Base-by-base conservation (phyloP, 2,329 filamentous ascomycete genomes). In the Pseudogymnoascus pannorum region DNA sequence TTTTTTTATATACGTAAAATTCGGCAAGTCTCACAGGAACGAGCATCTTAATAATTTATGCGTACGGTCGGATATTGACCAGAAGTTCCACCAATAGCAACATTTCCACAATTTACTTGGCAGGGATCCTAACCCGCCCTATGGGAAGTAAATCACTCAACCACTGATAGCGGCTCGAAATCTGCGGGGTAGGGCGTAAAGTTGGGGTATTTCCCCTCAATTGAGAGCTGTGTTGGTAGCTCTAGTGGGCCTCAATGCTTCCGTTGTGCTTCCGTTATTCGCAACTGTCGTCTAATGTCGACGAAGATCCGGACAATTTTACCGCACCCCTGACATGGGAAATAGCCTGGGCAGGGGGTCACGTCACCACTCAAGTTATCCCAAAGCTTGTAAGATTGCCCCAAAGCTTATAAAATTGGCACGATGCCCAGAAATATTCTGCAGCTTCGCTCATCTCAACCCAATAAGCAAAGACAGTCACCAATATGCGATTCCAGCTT, bases 401-500 rank as follows among this genome's bases (percentile, higher is more conserved):
- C n/a, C n/a, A n/a, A n/a, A n/a, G n/a, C 40, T 42, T 42, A 42
- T 42, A 42, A 42, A 22, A 14, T 42, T 42, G 40, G 40, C 40
- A 42, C 11, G 40, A 42, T 2, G 40, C 18, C 18, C 40, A 42
- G 40, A 42, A 20, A 42, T 42, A 42, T 42, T 42, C 9, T 42
- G 40, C 40, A 42, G 40, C 18, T 42, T 42, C 40, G 40, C 40
- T 42, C 40, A 42, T 42, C 11, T 42, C 18, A 20, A 42, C 18
- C 18, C 40, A 42, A 42, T 42, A 42, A 42, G 40, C 18, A 42
- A 42, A 42, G 40, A 22, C 40, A 42, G 40, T 22, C 18, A 42
- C 40, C 64, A 68, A 62, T 38, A 71, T 71, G 69, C 63, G 66
- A 35, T 66, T 70, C 38, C 68, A 68, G 26, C 51, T 68, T 38